Evolutionary conservation across 441 rosid species (phyloP).

Genomic region (Monsonia emarginata): DNA sequence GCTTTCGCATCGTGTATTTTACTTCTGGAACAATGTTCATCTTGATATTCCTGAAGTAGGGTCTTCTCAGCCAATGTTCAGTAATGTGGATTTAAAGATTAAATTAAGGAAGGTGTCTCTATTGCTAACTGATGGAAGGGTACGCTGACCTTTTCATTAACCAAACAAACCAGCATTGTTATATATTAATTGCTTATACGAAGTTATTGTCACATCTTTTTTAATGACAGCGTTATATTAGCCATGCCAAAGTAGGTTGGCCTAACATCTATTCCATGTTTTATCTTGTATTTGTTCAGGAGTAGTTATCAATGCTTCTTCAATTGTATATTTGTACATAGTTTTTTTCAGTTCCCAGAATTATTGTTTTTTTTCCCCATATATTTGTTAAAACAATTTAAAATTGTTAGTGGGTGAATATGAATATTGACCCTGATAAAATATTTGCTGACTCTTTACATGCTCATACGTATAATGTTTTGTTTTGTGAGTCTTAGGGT

Average conservation of each 20-base stretch:
- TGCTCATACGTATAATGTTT: not conserved
- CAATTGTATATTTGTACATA: not conserved
- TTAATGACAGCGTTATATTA: not conserved
- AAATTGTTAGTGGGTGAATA: not conserved
- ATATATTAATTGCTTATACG: not conserved
- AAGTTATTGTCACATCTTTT: not conserved
- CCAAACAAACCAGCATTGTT: not conserved
- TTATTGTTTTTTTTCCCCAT: not conserved
- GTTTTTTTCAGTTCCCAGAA: not conserved
- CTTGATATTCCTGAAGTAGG: constrained; percentile 43
- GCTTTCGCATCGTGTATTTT: constrained; percentile 61
- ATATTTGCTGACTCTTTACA: not conserved
- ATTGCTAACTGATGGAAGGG: constrained; percentile 87
- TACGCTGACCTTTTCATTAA: constrained; percentile 20
- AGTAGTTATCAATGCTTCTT: not conserved
- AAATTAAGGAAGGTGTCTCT: constrained; percentile 55
- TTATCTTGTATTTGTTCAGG: not conserved
- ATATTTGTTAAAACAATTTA: not conserved
- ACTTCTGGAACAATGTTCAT: constrained; percentile 53
- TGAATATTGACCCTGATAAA: not conserved
- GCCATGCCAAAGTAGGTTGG: not conserved
- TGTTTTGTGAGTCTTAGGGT: not conserved
- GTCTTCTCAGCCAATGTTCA: constrained; percentile 42
- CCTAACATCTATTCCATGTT: not conserved
- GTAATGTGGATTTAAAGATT: constrained; percentile 34